Base-by-base conservation (phyloP, 495 filamentous ascomycete species). In the Lentithecium fluviatile region DNA sequence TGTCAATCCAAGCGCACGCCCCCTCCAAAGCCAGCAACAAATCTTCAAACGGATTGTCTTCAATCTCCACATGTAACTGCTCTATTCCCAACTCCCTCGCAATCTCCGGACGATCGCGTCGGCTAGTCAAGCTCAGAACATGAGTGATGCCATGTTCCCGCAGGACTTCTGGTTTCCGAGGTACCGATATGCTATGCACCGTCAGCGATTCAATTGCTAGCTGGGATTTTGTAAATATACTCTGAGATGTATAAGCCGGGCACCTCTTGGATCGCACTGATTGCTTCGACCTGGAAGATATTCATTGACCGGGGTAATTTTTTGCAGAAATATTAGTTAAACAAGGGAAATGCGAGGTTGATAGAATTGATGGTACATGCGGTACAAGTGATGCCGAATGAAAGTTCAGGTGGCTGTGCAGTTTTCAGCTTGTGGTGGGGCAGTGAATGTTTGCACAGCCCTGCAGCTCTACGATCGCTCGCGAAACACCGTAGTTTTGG, bases 11-110 rank as follows among this genome's bases (percentile, higher is more conserved):
- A 1, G 29, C 45, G 37, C 47, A 51, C 20, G 29, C 2, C 6
- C 23, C 56, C 6, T 52, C 56, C 13, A 59, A 24, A 10, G 20
- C 11, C 20, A 43, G 12, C 2, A 59, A 25, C 20, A 59, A 32
- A 20, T 59, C 56, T 13, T 36, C 56, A 0, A 51, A 25, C 24
- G 56, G 45, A 24, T 59, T 43, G 29, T 59, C 56, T 13, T 59
- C 56, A 29, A 59, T 59, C 15, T 50, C 45, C 10, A 59, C 29
- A 8, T 37, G 21, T 6, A 38, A 26, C 15, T 59, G 45, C 10
- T 24, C 11, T 10, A 59, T 42, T 1, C 45, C 46, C 4, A 21
- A 8, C 11, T 40, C 17, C 7, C 19, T 1, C 10, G 46, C 12
- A 7, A 34, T 37, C 17, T 20, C 19, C 23, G 45, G 56, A 8